phyloP scores from a whole-genome alignment of 2,329 filamentous ascomycete species.

The Blumeria hordei region DNA sequence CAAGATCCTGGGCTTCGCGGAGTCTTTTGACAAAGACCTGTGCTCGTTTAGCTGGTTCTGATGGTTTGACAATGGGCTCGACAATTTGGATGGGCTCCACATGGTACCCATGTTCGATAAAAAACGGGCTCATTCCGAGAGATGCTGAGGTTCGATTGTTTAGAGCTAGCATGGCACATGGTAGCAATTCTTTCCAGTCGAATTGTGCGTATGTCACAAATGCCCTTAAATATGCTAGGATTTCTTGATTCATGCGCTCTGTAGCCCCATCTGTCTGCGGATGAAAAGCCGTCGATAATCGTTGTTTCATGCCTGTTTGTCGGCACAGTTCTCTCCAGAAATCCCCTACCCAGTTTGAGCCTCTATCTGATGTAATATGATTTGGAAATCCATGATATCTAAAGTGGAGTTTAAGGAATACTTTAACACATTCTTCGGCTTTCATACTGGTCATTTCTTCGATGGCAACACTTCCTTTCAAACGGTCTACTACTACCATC shows the following conservation, averaged over 20 bases:
- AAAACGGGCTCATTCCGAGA: background rate
- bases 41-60: background rate
- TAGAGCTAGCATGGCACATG: background rate
- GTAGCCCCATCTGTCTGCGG: background rate
- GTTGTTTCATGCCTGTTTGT: background rate
- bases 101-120: background rate
- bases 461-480: background rate
- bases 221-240: background rate
- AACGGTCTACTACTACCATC: background rate
- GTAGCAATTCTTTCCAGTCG: background rate
- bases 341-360: background rate
- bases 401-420: background rate
- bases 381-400: background rate
- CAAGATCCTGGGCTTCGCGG: background rate
- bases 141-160: background rate
- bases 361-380: background rate
- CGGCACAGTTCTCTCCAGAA: background rate
- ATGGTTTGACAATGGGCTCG: background rate
- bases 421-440: background rate
- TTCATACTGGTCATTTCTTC: background rate
- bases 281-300: background rate
- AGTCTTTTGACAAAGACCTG: background rate
- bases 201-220: background rate
- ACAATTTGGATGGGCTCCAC: background rate
- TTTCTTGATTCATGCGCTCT: background rate